phyloP scores from a whole-genome alignment of 2,329 filamentous ascomycete species.

The Clarireedia hainanense region DNA sequence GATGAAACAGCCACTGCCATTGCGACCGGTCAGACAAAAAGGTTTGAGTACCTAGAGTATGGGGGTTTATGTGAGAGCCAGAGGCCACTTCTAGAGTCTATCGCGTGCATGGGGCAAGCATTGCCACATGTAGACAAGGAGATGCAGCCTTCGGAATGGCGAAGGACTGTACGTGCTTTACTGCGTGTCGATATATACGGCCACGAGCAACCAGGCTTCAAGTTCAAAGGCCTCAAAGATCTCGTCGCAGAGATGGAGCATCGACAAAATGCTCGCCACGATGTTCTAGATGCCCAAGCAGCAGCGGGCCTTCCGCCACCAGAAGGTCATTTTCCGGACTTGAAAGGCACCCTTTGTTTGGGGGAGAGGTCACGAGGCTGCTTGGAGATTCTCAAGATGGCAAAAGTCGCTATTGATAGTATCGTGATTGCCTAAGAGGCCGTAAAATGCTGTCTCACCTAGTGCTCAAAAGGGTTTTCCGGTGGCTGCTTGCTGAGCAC shows the following conservation, averaged over 20 bases:
- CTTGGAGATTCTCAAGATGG: constrained; percentile 44
- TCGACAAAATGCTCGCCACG: constrained; percentile 41
- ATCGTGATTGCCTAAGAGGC: constrained; percentile 42
- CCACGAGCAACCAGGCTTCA: constrained; percentile 25
- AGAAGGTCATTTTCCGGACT: not conserved
- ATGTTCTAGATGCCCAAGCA: constrained; percentile 39
- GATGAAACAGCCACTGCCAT: constrained; percentile 39
- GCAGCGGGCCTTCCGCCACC: constrained; percentile 31
- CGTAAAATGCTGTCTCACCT: too few species aligned
- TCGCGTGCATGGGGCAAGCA: not conserved
- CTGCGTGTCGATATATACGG: constrained; percentile 53
- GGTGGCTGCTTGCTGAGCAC: too few species aligned
- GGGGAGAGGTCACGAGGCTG: constrained; percentile 36
- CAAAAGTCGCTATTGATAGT: constrained; percentile 44
- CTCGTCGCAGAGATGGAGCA: constrained; percentile 47
- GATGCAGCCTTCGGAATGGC: constrained; percentile 47
- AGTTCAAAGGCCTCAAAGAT: constrained; percentile 45
- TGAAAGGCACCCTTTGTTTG: constrained; percentile 15
- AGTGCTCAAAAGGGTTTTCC: not conserved
- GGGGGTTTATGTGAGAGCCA: constrained; percentile 20
- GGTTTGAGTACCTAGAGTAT: constrained; percentile 24
- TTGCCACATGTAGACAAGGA: constrained; percentile 14
- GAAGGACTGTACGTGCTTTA: constrained; percentile 44
- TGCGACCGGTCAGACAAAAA: constrained; percentile 31
- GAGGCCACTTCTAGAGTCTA: constrained; percentile 5